phyloP scores from a whole-genome alignment of 805 yeast genomes.

The Kurtzmaniella fragi region DNA sequence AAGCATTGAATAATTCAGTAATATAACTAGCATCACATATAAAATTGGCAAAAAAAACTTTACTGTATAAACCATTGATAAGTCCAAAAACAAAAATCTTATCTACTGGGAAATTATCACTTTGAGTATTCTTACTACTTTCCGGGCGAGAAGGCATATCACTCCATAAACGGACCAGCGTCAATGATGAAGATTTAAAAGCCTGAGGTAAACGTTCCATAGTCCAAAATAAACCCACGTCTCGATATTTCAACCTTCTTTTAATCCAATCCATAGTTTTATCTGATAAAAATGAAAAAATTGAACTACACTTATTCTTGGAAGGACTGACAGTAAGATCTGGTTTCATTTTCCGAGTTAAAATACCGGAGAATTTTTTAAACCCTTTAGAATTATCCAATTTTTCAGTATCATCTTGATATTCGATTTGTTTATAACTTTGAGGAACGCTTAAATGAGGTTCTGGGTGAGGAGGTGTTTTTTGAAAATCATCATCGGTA shows the following conservation, averaged over 20 bases:
- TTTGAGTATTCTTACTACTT: no score
- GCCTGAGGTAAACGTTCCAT: conserved; percentile 1
- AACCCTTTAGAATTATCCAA: neutral
- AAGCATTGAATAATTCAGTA: conserved; percentile 17
- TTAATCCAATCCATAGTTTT: conserved; percentile 25
- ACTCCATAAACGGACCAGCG: conserved; percentile 2
- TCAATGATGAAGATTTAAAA: neutral
- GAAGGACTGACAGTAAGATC: no score
- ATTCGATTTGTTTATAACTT: no score
- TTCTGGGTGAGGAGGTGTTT: no score
- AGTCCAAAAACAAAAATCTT: conserved; percentile 18
- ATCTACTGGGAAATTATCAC: conserved; percentile 11
- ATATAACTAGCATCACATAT: conserved; percentile 8
- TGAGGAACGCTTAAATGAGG: no score
- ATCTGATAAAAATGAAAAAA: conserved; percentile 24
- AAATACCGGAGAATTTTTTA: neutral
- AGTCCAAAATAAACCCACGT: neutral
- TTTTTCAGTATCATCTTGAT: neutral
- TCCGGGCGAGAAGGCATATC: no score
- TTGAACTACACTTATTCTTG: conserved; percentile 16
- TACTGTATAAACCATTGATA: conserved; percentile 15
- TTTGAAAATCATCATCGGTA: no score
- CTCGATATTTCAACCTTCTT: conserved; percentile 9
- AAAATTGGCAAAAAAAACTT: conserved; percentile 11
- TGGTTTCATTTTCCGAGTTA: neutral